Evolutionary conservation across 139 green algal genomes (phyloP), one percentile per base, ranked within the genome.

Genomic region (Eudorina sp.): DNA sequence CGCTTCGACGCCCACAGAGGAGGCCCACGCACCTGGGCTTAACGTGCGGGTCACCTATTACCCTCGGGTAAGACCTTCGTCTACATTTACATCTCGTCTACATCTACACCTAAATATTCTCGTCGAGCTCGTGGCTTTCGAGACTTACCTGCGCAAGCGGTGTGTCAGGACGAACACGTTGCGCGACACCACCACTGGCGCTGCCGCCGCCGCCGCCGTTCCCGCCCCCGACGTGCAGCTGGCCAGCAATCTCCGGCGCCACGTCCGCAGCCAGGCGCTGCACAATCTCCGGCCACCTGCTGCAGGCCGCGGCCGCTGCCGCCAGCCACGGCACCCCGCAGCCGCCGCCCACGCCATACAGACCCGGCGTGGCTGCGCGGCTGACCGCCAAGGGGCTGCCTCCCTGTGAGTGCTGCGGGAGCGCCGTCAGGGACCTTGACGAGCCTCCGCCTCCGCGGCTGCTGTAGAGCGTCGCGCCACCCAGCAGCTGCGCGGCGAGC

Each of bases 171-270:
- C 27, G 62, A n/a, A n/a, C n/a, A n/a, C n/a, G n/a, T n/a, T 25
- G 23, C 14, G 64, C 64, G 29, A 41, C 34, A 48, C 36, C 69
- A 13, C 4, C 69, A 36, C 69, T 36, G 18, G 29, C 29, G 18
- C 31, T 36, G 75, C 34, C 53, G 55, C 34, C 80, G 29, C 23
- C 60, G 58, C 53, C 79, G 25, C 25, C 79, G 18, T n/a, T 41
- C 3, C 64, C 31, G 64, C 64, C 27, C 45, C 64, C 43, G 2
- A 87, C 45, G 45, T 86, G 80, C 23, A 79, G 4, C 43, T 87
- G 81, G 27, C 68, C 69, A 27, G 85, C 85, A 18, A 85, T 55
- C 58, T 90, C 73, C 3, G 68, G 74, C 31, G 45, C 81, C 45
- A 78, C 81, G 31, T 87, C 64, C 0, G 46, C 81, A 29, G 64